Base-by-base conservation (phyloP, 768 basidiomycete species). In the Suillus bovinus region DNA sequence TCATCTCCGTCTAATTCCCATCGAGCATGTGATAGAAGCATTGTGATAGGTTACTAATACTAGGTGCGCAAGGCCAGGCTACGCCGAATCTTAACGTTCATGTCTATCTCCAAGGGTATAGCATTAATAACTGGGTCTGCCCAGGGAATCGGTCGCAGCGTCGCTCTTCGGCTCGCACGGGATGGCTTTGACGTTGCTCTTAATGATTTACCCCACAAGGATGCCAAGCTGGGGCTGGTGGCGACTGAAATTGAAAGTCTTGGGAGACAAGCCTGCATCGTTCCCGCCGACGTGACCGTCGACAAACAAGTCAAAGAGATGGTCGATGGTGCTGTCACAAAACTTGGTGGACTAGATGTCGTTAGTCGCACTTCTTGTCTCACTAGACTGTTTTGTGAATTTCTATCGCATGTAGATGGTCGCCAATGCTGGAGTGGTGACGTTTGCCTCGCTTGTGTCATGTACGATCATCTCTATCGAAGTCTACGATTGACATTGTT, bases 111-210 rank as follows among this genome's bases (percentile, higher is more conserved):
- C 4, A 52, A 52, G 5, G 50, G 77, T 33, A 60, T 66, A 27
- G 68, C 68, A 9, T 54, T 69, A 44, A 64, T 70, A 52, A 70
- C 69, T 16, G 69, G 69, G 39, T 60, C 66, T 55, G 68, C 61
- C 5, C 68, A 62, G 33, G 69, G 62, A 16, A 72, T 74, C 13
- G 72, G 72, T 3, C 62, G 69, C 8, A 58, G 59, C 29, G 69
- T 73, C 34, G 71, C 72, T 16, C 63, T 74, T 7, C 62, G 66
- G 8, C 69, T 74, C 16, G 72, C 72, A 9, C 60, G 59, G 5
- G 72, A 74, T 54, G 72, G 72, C 3, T 69, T 66, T 46, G 64
- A 72, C 50, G 42, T 74, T 5, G 70, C 66, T 4, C 50, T 52
- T 20, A 52, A 52, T 33, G 50, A 52, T 33, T 13, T 52, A n/a